Evolutionary conservation across 208 protist species (phyloP), one percentile per base, ranked within the genome.

Genomic region (Trichomonas gallinae): DNA sequence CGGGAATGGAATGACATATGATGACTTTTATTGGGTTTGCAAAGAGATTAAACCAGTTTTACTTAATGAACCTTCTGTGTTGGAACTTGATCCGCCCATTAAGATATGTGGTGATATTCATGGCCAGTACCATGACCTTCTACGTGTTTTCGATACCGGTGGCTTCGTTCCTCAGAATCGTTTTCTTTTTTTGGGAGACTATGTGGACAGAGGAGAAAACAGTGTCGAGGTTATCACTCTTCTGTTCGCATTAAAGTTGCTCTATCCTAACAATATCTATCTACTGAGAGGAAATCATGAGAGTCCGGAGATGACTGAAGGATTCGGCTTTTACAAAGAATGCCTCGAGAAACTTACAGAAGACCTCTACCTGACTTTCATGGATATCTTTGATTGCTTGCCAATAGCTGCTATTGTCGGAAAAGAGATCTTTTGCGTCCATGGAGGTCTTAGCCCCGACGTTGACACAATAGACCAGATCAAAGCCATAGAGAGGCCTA

Each of bases 281-380:
- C 46, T 97, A 31, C 26, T 97, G 0, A 81, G 97, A 31, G 97
- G 97, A 21, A 97, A 97, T 96, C 97, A 97, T 91, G 97, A 97
- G 44, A 96, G 96, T 96, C 87, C 96, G 3, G 93, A 91, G 21
- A 96, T 97, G 63, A 97, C 85, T 36, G 83, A 96, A 85, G 31
- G 81, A 4, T 97, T 97, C 88, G 97, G 97, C 8, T 97, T 97
- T 72, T 40, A 48, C 31, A 51, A 97, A 21, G 97, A 97, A 97
- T 97, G 98, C 96, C 72, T 98, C n/a, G 58, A 96, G 40, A 99
- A 99, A 97, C 99, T 99, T 96, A 98, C 97, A 51, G 97, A 98
- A 34, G 17, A 0, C 9, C 21, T 49, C 0, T 96, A 31, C 6
- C 17, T 38, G 23, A 1, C 10, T 36, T 96, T 96, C 49, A 81